These are phyloP conservation scores for Phytophthora nicotianae DNA, from an alignment of 352 stramenopile genomes.

Conservation along the genomic window DNA sequence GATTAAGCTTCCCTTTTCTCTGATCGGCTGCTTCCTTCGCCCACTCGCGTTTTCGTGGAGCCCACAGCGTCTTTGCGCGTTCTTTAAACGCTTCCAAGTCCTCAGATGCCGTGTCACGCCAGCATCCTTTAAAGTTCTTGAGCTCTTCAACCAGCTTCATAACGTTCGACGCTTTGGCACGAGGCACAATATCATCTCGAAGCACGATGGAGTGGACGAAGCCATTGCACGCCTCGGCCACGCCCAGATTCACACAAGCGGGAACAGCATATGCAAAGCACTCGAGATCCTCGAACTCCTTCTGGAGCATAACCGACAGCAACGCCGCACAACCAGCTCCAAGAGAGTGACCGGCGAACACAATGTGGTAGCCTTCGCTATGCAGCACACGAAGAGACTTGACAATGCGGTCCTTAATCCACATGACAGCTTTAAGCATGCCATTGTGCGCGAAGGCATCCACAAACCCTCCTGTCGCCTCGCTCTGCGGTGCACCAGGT, in stretches of 20 bases:
- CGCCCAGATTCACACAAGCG: constrained; percentile 80
- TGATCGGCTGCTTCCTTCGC: constrained; percentile 67
- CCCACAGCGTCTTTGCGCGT: constrained; percentile 83
- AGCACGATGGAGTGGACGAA: constrained; percentile 89
- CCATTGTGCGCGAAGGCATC: constrained; percentile 88
- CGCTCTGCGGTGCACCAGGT: constrained; percentile 40
- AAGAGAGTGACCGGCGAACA: constrained; percentile 83
- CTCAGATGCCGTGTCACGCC: constrained; percentile 78
- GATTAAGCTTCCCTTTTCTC: constrained; percentile 49
- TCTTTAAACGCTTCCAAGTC: constrained; percentile 85
- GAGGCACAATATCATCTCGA: constrained; percentile 85
- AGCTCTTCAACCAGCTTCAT: constrained; percentile 76
- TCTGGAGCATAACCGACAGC: constrained; percentile 85
- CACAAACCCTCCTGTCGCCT: constrained; percentile 73
- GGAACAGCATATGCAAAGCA: constrained; percentile 89
- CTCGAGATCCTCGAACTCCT: constrained; percentile 80
- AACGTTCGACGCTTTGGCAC: constrained; percentile 85
- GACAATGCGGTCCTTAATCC: constrained; percentile 87
- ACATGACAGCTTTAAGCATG: constrained; percentile 87
- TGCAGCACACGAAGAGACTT: constrained; percentile 75
- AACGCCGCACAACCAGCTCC: constrained; percentile 78
- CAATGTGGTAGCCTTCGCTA: constrained; percentile 80
- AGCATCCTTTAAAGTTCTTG: constrained; percentile 83
- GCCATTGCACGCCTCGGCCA: constrained; percentile 74
- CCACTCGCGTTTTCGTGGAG: constrained; percentile 82